Conservation (phyloP, 2,329 filamentous ascomycete genomes). For the Penicillium glabrum region DNA sequence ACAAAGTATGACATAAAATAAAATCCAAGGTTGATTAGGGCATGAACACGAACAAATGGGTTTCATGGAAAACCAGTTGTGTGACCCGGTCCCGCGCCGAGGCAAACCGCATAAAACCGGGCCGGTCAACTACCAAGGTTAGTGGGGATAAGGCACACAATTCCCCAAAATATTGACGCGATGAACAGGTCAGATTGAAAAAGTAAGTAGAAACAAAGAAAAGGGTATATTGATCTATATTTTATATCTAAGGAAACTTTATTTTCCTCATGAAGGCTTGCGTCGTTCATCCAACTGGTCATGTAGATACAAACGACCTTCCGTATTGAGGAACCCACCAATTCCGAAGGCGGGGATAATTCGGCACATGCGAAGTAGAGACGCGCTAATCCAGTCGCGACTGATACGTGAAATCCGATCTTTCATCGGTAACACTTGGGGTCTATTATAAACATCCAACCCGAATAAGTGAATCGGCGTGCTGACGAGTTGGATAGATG, state of each 20-base stretch:
- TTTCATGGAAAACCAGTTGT: background rate
- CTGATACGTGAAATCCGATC: slow-evolving; percentile 64
- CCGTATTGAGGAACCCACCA: slow-evolving; percentile 77
- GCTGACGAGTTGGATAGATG: slow-evolving; percentile 71
- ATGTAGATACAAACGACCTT: slow-evolving; percentile 32
- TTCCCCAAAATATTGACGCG: background rate
- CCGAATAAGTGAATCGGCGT: slow-evolving; percentile 83
- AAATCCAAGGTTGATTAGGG: background rate
- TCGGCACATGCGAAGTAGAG: slow-evolving; percentile 71
- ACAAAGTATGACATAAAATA: background rate
- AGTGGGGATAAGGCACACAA: background rate
- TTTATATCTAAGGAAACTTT: slow-evolving; percentile 3
- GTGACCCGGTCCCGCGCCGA: slow-evolving; percentile 5
- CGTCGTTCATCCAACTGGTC: slow-evolving; percentile 25
- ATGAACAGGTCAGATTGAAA: background rate
- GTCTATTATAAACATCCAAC: slow-evolving; percentile 78
- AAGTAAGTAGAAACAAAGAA: slow-evolving; percentile 2
- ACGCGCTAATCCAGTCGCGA: slow-evolving; percentile 73
- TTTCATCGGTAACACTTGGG: slow-evolving; percentile 43
- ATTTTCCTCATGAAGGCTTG: background rate
- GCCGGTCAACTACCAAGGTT: slow-evolving; percentile 9
- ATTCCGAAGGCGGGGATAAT: slow-evolving; percentile 87
- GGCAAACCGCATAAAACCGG: slow-evolving; percentile 18
- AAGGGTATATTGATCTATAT: slow-evolving; percentile 27
- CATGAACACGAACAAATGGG: background rate